These are phyloP conservation scores for Wickerhamomyces sydowiorum DNA, from an alignment of 805 yeast species.

Conservation along the genomic window DNA sequence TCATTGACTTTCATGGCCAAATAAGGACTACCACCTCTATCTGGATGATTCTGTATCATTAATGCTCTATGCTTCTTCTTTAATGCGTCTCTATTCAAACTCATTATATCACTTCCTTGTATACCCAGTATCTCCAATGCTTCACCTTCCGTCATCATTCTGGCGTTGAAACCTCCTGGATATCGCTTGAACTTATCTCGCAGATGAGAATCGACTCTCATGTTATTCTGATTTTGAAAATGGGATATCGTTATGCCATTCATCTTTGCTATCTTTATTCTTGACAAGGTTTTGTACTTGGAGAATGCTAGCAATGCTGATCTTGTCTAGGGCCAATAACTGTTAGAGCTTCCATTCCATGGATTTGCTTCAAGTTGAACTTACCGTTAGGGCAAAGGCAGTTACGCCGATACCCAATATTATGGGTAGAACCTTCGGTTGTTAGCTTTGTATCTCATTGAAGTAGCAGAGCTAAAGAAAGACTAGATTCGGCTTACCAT, in stretches of 20 bases:
- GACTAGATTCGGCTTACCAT: too few species aligned
- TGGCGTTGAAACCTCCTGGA: conserved; percentile 58
- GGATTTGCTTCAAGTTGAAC: conserved; percentile 14
- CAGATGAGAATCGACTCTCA: conserved; percentile 15
- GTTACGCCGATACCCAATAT: conserved; percentile 52
- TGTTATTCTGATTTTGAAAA: conserved; percentile 8
- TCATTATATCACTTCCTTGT: conserved; percentile 47
- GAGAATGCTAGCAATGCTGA: conserved; percentile 30
- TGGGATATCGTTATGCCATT: conserved; percentile 28
- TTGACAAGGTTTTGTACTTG: conserved; percentile 26
- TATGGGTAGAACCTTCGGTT: conserved; percentile 43
- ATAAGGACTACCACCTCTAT: conserved; percentile 79
- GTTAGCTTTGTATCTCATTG: not conserved
- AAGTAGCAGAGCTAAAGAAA: too few species aligned
- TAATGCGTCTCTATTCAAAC: conserved; percentile 41
- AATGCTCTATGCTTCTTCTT: conserved; percentile 67
- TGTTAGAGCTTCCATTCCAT: conserved; percentile 2
- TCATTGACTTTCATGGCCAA: conserved; percentile 81
- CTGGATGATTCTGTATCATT: conserved; percentile 86
- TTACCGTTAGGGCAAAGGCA: conserved; percentile 40
- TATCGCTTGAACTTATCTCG: conserved; percentile 29
- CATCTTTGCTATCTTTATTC: conserved; percentile 32
- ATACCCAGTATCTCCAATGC: conserved; percentile 63
- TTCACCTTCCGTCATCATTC: conserved; percentile 60
- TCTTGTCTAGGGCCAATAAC: conserved; percentile 18